Conservation (phyloP, 148 eudicot species). For the Diospyros kaki region DNA sequence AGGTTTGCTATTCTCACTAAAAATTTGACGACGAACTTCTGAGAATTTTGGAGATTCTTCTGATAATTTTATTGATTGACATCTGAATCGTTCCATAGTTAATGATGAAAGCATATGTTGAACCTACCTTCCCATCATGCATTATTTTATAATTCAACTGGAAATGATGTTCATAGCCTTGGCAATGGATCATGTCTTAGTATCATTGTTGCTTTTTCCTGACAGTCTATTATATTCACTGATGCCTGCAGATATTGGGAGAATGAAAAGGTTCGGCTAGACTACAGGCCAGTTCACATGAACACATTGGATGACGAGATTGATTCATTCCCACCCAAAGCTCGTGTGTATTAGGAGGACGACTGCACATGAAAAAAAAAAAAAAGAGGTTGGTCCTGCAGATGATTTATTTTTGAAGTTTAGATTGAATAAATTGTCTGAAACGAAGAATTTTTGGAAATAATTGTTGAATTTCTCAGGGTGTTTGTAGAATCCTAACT, state of each 20-base stretch:
- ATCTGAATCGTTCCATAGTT: too few species aligned
- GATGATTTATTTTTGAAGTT: not conserved
- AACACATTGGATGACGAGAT: constrained; percentile 82
- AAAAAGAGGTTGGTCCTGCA: not conserved
- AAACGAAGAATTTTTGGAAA: constrained; percentile 8
- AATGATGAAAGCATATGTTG: too few species aligned
- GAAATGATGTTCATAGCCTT: not conserved
- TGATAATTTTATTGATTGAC: not conserved
- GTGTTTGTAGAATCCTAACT: constrained; percentile 3
- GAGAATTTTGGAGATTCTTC: not conserved
- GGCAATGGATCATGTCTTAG: not conserved
- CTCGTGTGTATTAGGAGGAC: constrained; percentile 64
- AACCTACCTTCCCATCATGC: too few species aligned
- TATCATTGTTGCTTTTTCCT: not conserved
- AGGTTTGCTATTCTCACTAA: not conserved
- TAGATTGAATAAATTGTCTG: constrained; percentile 11
- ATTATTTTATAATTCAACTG: too few species aligned
- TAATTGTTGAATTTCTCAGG: constrained; percentile 13
- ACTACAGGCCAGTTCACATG: constrained; percentile 87
- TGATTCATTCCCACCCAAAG: constrained; percentile 88
- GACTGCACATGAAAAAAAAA: not conserved
- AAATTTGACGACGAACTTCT: not conserved
- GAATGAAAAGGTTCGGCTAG: constrained; percentile 76
- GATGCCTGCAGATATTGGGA: constrained; percentile 67
- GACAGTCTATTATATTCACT: not conserved